Evolutionary conservation across 2,329 filamentous ascomycete genomes (phyloP), one percentile per base, ranked within the genome.

Genomic region (Scedosporium boydii): DNA sequence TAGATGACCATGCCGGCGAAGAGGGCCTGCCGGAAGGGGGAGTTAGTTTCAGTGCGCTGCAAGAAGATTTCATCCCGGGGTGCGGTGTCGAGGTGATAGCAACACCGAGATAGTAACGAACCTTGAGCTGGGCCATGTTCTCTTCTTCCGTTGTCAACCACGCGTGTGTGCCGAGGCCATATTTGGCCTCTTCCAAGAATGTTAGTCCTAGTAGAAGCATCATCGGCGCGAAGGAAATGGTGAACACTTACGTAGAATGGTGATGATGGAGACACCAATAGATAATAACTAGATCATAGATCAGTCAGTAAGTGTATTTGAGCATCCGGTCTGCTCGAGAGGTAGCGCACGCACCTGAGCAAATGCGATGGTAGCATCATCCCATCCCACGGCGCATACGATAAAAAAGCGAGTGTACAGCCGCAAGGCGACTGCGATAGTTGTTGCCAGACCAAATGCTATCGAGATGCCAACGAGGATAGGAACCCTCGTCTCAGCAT

Each of bases 321-420:
- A 12, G 4, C 12, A 27, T 26, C 38, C 12, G 7, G 6, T 16
- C 34, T 6, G 21, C 1, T 10, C 12, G 26, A 26, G 26, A 41
- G 27, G 4, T 14, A 27, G 16, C 10, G 57, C 27, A 42, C 64
- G 21, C 59, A 70, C 65, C 59, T 68, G 66, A 2, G 71, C 70
- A 21, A 64, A 62, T 5, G 64, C 64, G 59, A 72, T 71, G 9
- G 67, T 64, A 51, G 66, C 66, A 61, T 73, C 71, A 61, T 73
- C 70, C 6, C 63, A 27, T 2, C 71, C 70, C 7, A 67, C 64
- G 1, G 64, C 62, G 6, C 65, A 62, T 16, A 72, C 68, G 14
- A 72, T 63, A 21, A 46, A 46, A 21, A 63, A 64, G 4, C 71
- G 66, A 14, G 71, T 72, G 63, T 72, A 72, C 1, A 73, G 58